Evolutionary conservation across 441 rosid genomes (phyloP).

Genomic region (Gossypium laxum): DNA sequence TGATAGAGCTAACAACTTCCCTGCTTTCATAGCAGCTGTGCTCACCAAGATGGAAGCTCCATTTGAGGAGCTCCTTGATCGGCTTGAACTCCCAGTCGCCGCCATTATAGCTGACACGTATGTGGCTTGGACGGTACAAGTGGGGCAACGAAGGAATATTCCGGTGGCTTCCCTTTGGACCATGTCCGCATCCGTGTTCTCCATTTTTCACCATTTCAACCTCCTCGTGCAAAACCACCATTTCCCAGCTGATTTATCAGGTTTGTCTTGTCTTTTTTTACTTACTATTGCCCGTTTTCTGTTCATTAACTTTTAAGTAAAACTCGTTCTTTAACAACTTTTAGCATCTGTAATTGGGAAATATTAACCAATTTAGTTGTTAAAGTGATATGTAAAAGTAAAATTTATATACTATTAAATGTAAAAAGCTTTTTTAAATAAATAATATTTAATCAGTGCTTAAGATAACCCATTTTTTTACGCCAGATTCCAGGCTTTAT

Average conservation of each 20-base stretch:
- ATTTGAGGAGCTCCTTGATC: constrained; percentile 40
- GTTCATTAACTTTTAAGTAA: no score
- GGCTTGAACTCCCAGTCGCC: constrained; percentile 21
- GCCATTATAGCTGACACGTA: constrained; percentile 36
- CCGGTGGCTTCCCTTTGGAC: constrained; percentile 48
- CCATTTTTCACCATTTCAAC: constrained; percentile 33
- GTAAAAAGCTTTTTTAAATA: no score
- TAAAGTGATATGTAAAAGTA: no score
- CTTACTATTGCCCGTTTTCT: not conserved
- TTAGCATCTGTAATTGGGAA: no score
- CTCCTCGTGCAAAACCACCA: constrained; percentile 37
- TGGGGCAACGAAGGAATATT: constrained; percentile 42
- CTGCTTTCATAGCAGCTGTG: constrained; percentile 35
- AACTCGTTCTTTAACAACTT: no score
- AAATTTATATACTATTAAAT: no score
- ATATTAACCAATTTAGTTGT: no score
- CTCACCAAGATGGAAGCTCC: constrained; percentile 41
- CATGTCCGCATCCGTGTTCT: constrained; percentile 32
- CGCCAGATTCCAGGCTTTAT: not conserved
- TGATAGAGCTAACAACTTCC: constrained; percentile 31
- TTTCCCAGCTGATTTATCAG: constrained; percentile 31
- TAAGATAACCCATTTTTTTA: not conserved
- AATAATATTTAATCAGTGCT: not conserved
- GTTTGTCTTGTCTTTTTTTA: constrained; percentile 12
- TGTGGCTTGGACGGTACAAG: constrained; percentile 31